These are phyloP conservation scores for Cercophora scortea DNA, from an alignment of 495 filamentous ascomycete species.

Conservation along the genomic window DNA sequence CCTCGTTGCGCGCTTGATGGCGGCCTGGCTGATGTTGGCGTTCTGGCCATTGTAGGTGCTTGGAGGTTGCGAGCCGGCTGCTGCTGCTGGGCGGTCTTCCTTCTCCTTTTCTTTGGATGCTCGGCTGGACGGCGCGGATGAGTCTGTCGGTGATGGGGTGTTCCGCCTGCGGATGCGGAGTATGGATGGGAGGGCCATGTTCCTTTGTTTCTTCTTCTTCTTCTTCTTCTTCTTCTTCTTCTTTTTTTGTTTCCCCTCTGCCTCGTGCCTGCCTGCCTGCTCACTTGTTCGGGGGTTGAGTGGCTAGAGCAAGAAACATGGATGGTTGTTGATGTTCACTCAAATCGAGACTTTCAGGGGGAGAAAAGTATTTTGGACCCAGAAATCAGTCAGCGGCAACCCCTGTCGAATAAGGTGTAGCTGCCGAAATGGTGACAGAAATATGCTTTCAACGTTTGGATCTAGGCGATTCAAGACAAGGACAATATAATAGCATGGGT, in stretches of 20 bases:
- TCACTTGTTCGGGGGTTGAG: background rate
- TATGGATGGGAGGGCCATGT: conserved; percentile 14
- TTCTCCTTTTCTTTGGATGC: background rate
- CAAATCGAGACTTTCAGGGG: too few relatives aligned
- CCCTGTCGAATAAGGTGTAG: too few relatives aligned
- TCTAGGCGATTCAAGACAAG: too few relatives aligned
- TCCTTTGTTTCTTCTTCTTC: background rate
- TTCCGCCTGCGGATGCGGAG: conserved; percentile 7
- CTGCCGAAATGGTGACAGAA: background rate
- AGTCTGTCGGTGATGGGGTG: background rate
- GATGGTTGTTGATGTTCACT: too few relatives aligned
- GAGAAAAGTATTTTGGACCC: too few relatives aligned
- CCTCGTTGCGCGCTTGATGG: conserved; percentile 46
- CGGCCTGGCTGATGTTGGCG: background rate
- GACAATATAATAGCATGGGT: too few relatives aligned
- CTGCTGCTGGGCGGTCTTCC: background rate
- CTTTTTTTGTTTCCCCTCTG: too few relatives aligned
- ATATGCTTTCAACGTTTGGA: background rate
- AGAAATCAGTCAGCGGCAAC: too few relatives aligned
- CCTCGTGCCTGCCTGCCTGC: background rate
- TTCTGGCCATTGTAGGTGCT: background rate
- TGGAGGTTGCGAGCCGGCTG: background rate
- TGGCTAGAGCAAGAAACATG: too few relatives aligned
- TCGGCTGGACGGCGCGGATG: background rate
- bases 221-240: background rate